These are phyloP conservation scores for Phaseolus lunatus DNA, from an alignment of 306 rosid species.

Conservation along the genomic window DNA sequence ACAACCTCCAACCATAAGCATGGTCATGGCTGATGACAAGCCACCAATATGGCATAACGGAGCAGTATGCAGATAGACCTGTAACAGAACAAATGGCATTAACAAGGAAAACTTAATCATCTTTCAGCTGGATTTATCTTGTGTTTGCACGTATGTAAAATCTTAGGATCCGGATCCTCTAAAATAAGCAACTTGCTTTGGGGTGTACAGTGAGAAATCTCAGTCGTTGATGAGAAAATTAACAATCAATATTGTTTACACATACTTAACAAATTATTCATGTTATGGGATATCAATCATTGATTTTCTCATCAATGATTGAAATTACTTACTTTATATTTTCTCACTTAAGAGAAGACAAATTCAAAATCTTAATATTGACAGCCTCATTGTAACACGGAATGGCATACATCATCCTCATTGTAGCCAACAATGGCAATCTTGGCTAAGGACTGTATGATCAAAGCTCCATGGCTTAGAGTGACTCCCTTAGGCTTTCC, in stretches of 20 bases:
- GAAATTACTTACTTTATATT: background rate
- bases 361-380: background rate
- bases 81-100: constrained; percentile 40
- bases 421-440: constrained; percentile 76
- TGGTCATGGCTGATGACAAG: constrained; percentile 83
- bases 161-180: background rate
- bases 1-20: constrained; percentile 85
- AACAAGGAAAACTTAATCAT: constrained; percentile 12
- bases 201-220: background rate
- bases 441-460: constrained; percentile 81
- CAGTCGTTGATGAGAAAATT: background rate
- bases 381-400: constrained; percentile 27
- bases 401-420: constrained; percentile 82
- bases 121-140: constrained; percentile 20
- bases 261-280: background rate
- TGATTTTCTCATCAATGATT: constrained; percentile 1
- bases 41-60: constrained; percentile 96
- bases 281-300: background rate
- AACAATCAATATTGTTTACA: background rate
- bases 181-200: background rate
- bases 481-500: constrained; percentile 94
- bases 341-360: background rate
- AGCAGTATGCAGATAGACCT: constrained; percentile 89
- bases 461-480: constrained; percentile 78
- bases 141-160: background rate